phyloP scores from a whole-genome alignment of 805 yeast genomes.

The Kregervanrija delftensis region DNA sequence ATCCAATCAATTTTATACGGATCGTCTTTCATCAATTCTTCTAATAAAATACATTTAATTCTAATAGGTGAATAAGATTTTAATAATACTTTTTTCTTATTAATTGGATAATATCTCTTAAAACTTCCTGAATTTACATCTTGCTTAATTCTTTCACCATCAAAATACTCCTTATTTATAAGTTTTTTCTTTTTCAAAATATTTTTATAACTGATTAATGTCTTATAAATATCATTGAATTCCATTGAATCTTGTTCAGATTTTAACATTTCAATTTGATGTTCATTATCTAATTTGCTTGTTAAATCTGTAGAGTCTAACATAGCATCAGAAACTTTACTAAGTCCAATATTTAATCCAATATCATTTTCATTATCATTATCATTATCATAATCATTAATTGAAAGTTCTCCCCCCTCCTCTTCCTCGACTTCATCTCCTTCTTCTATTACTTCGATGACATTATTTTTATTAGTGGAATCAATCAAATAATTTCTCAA shows the following conservation, averaged over 20 bases:
- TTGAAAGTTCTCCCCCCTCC: neutral
- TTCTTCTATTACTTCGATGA: neutral
- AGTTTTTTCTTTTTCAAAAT: neutral
- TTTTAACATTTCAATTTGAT: neutral
- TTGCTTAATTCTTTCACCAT: conserved; percentile 1
- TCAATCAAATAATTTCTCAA: neutral
- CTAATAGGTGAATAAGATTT: conserved; percentile 13
- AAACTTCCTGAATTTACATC: neutral
- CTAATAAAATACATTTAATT: conserved; percentile 14
- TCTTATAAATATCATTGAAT: conserved; percentile 9
- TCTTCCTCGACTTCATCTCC: neutral
- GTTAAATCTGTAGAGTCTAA: conserved; percentile 1
- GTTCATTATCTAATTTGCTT: conserved; percentile 2
- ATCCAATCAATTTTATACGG: conserved; percentile 13
- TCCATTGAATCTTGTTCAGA: conserved; percentile 6
- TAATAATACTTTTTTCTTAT: conserved; percentile 10
- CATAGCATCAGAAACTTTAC: neutral
- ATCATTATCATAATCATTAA: too few species aligned
- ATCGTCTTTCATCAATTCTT: conserved; percentile 9
- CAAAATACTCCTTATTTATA: neutral
- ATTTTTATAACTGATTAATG: conserved; percentile 5
- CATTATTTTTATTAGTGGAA: neutral
- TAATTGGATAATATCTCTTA: conserved; percentile 1
- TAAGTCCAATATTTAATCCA: neutral
- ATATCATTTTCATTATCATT: neutral